These are phyloP conservation scores for Ceratocystis destructans DNA, from an alignment of 2,329 filamentous ascomycete genomes.

Conservation along the genomic window DNA sequence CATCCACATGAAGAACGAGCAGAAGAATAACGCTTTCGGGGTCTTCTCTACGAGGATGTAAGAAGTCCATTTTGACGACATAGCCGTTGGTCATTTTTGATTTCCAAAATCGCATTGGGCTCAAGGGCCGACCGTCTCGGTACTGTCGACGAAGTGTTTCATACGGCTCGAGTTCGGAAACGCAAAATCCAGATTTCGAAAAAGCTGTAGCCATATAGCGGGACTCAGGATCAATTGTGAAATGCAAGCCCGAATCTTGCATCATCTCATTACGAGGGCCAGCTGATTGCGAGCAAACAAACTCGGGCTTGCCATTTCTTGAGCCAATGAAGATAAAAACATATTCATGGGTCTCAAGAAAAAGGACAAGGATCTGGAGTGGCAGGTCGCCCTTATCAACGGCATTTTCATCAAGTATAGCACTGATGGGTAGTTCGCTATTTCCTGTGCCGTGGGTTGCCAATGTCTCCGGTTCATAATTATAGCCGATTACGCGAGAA, in stretches of 20 bases:
- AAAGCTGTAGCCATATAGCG: slow-evolving; percentile 56
- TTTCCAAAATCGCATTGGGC: slow-evolving; percentile 41
- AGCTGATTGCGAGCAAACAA: slow-evolving; percentile 45
- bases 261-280: slow-evolving; percentile 38
- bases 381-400: slow-evolving; percentile 35
- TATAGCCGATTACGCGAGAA: slow-evolving; percentile 55
- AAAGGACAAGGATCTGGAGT: slow-evolving; percentile 67
- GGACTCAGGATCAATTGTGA: slow-evolving; percentile 67
- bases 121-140: slow-evolving; percentile 31
- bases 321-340: slow-evolving; percentile 59
- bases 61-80: slow-evolving; percentile 79
- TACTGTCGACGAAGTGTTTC: slow-evolving; percentile 38
- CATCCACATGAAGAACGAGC: slow-evolving; percentile 41
- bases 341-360: slow-evolving; percentile 57
- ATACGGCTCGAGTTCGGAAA: slow-evolving; percentile 55
- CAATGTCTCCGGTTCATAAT: slow-evolving; percentile 8
- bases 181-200: slow-evolving; percentile 52
- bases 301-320: slow-evolving; percentile 38
- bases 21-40: slow-evolving; percentile 63
- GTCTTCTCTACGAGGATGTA: slow-evolving; percentile 60
- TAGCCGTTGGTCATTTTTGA: slow-evolving; percentile 47
- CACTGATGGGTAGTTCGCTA: background rate
- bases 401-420: slow-evolving; percentile 13
- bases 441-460: background rate
- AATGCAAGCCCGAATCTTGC: slow-evolving; percentile 47